phyloP scores from a whole-genome alignment of 805 yeast species.

The Suhomyces xylopsoci region DNA sequence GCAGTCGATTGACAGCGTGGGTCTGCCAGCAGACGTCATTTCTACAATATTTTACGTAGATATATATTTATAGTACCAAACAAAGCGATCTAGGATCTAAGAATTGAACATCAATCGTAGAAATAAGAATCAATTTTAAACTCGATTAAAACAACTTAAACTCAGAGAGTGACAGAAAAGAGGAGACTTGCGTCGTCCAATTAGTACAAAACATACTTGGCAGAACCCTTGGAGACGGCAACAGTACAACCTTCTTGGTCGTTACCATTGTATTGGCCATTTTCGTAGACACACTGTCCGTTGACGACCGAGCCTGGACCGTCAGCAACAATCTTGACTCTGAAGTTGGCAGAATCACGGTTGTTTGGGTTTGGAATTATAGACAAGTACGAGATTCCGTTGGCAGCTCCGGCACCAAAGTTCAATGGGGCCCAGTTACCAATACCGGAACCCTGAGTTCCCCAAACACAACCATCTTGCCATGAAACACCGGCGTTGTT shows the following conservation, averaged over 20 bases:
- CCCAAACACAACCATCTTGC: slow-evolving; percentile 96
- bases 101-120: background rate
- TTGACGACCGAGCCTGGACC: slow-evolving; percentile 42
- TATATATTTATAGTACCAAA: background rate
- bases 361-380: slow-evolving; percentile 96
- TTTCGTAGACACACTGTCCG: slow-evolving; percentile 78
- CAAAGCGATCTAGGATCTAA: background rate
- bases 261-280: slow-evolving; percentile 69
- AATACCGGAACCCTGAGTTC: slow-evolving; percentile 67
- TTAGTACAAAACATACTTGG: slow-evolving; percentile 72
- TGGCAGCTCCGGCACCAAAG: slow-evolving; percentile 85
- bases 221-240: slow-evolving; percentile 79
- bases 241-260: slow-evolving; percentile 92
- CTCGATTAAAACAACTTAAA: background rate
- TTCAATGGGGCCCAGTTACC: slow-evolving; percentile 99
- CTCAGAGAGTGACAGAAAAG: background rate
- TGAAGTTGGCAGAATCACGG: slow-evolving; percentile 53
- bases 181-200: background rate
- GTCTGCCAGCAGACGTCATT: no score
- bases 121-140: background rate
- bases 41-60: background rate
- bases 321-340: slow-evolving; percentile 66
- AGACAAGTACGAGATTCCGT: slow-evolving; percentile 71
- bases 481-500: slow-evolving; percentile 91
- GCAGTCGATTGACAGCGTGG: no score